These are phyloP conservation scores for Grigorovia transvaalensis DNA, from an alignment of 805 yeast genomes.

Conservation along the genomic window DNA sequence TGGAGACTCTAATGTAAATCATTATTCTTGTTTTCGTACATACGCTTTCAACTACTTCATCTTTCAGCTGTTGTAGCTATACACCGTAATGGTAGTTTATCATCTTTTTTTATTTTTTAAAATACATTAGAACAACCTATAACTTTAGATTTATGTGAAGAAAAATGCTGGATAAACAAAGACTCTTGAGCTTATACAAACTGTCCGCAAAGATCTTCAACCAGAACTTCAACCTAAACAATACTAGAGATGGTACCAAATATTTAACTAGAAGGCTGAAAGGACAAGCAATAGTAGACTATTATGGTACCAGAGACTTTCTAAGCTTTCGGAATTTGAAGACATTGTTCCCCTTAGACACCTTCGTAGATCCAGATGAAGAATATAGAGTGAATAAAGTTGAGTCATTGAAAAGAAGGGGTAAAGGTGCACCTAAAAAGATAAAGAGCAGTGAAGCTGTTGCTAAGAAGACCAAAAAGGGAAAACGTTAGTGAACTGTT, in stretches of 20 bases:
- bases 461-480: conserved; percentile 29
- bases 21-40: too few relatives aligned
- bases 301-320: conserved; percentile 67
- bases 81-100: too few relatives aligned
- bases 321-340: conserved; percentile 54
- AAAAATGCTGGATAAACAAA: conserved; percentile 16
- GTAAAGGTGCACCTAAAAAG: conserved; percentile 82
- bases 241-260: conserved; percentile 62
- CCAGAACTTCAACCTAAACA: conserved; percentile 57
- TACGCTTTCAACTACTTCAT: too few relatives aligned
- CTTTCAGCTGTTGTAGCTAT: too few relatives aligned
- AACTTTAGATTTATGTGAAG: too few relatives aligned
- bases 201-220: conserved; percentile 58
- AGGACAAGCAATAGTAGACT: conserved; percentile 61
- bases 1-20: too few relatives aligned
- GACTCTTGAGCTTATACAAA: conserved; percentile 48
- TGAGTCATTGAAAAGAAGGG: conserved; percentile 65
- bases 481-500: not conserved
- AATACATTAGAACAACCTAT: too few relatives aligned
- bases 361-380: conserved; percentile 58
- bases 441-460: conserved; percentile 36
- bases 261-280: conserved; percentile 54
- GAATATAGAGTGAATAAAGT: conserved; percentile 58
- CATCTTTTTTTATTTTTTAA: not conserved
- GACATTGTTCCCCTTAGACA: conserved; percentile 37